These are phyloP conservation scores for Penicillium soppii DNA, from an alignment of 495 filamentous ascomycete genomes.

Conservation along the genomic window DNA sequence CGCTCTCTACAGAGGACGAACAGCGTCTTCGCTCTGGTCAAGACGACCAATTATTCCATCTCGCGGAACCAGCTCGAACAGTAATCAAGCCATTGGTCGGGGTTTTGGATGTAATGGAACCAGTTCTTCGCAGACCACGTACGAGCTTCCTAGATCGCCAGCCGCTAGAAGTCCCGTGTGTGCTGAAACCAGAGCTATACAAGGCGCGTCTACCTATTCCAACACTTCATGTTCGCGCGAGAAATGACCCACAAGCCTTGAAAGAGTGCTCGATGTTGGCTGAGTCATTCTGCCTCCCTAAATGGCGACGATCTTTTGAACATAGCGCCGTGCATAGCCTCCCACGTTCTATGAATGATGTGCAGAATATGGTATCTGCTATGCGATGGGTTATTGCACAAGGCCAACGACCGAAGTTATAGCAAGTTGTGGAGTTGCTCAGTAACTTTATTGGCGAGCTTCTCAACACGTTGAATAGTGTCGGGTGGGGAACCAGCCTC, in stretches of 20 bases:
- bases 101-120: not conserved
- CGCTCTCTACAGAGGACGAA: not conserved
- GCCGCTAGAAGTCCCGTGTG: conserved; percentile 4
- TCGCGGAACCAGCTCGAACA: not conserved
- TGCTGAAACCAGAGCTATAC: not conserved
- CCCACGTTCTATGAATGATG: conserved; percentile 6
- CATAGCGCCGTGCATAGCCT: conserved; percentile 15
- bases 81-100: not conserved
- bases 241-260: conserved; percentile 9
- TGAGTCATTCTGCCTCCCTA: conserved; percentile 5
- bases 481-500: too few relatives aligned
- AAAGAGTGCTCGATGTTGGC: not conserved
- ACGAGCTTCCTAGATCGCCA: conserved; percentile 3
- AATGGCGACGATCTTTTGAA: not conserved
- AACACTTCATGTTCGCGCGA: conserved; percentile 16
- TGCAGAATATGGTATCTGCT: not conserved
- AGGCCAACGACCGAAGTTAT: too few relatives aligned
- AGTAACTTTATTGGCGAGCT: too few relatives aligned
- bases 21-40: conserved; percentile 1
- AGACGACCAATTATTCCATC: not conserved
- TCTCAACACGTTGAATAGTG: too few relatives aligned
- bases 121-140: not conserved
- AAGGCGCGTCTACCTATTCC: conserved; percentile 16
- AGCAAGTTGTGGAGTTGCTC: too few relatives aligned
- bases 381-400: too few relatives aligned